A percentile compares a stretch with the other conserved stretches of the same genome.
These are phyloP conservation scores for Solanum virginianum DNA, from an alignment of 257 asterid genomes.

Conservation along the genomic window DNA sequence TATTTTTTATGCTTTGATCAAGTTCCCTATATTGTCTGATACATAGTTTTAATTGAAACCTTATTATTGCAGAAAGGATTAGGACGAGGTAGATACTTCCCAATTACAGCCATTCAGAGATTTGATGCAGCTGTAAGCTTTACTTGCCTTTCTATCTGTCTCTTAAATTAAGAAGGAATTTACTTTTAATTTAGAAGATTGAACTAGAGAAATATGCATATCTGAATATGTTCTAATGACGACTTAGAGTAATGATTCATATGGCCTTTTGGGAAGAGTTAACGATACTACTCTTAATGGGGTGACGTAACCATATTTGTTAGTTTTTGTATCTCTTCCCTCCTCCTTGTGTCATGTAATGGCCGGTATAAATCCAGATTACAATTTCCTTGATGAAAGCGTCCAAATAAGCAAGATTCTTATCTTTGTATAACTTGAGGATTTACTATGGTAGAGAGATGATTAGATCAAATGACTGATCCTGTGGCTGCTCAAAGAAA, in stretches of 20 bases:
- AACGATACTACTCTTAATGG: neutral
- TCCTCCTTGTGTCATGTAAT: neutral
- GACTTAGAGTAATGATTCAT: neutral
- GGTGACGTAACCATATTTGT: neutral
- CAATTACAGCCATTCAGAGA: constrained; percentile 92
- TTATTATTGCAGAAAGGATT: constrained; percentile 41
- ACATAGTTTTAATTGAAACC: neutral
- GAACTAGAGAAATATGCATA: neutral
- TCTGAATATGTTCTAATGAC: neutral
- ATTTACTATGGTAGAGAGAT: neutral
- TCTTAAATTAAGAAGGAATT: neutral
- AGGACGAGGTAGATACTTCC: constrained; percentile 64
- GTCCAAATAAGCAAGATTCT: neutral
- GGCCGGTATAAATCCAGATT: neutral
- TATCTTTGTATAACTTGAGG: neutral
- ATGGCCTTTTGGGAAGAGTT: neutral
- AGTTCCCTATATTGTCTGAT: neutral
- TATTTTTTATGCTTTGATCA: neutral
- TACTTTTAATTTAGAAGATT: neutral
- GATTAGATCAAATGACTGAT: neutral
- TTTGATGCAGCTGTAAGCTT: constrained; percentile 88
- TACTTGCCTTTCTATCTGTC: neutral
- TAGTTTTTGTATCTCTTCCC: neutral
- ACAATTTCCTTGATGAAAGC: neutral
- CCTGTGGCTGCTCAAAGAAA: neutral